phyloP scores from a whole-genome alignment of 768 basidiomycete genomes.

The Rhodocollybia butyracea region DNA sequence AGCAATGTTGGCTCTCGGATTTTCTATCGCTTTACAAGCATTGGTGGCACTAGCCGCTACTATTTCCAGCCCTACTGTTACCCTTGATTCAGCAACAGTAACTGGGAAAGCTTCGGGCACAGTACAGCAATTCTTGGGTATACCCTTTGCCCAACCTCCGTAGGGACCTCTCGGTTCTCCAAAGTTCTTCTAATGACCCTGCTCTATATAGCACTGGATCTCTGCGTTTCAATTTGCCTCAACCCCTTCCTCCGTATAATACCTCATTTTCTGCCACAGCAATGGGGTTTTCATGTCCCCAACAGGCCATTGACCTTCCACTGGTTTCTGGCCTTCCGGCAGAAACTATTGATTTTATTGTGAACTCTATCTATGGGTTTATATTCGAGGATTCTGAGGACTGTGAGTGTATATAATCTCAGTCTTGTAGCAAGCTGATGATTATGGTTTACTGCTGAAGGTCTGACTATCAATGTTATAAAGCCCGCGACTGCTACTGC shows the following conservation, averaged over 20 bases:
- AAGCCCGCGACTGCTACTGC: slow-evolving; percentile 38
- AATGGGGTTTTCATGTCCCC: slow-evolving; percentile 45
- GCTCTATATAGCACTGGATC: slow-evolving; percentile 27
- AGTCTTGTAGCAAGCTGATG: background rate
- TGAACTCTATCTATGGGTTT: slow-evolving; percentile 8
- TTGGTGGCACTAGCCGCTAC: background rate
- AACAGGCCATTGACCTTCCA: slow-evolving; percentile 37
- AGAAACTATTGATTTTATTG: slow-evolving; percentile 26
- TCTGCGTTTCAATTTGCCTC: slow-evolving; percentile 40
- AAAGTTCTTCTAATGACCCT: background rate
- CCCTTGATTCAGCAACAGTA: slow-evolving; percentile 40
- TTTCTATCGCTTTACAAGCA: background rate
- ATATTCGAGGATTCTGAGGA: slow-evolving; percentile 10
- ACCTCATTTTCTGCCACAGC: slow-evolving; percentile 33
- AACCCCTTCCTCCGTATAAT: slow-evolving; percentile 30
- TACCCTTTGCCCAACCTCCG: slow-evolving; percentile 57
- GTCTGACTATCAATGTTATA: slow-evolving; percentile 52
- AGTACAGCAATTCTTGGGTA: slow-evolving; percentile 43
- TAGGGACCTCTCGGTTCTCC: slow-evolving; percentile 21
- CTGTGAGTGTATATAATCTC: background rate
- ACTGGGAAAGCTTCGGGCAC: slow-evolving; percentile 33
- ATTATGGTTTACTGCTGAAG: slow-evolving; percentile 17
- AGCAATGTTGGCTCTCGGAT: background rate
- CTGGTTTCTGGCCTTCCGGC: slow-evolving; percentile 30
- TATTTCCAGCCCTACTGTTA: slow-evolving; percentile 28